Base-by-base conservation (phyloP, 2,329 filamentous ascomycete genomes). In the Colletotrichum abscissum region DNA sequence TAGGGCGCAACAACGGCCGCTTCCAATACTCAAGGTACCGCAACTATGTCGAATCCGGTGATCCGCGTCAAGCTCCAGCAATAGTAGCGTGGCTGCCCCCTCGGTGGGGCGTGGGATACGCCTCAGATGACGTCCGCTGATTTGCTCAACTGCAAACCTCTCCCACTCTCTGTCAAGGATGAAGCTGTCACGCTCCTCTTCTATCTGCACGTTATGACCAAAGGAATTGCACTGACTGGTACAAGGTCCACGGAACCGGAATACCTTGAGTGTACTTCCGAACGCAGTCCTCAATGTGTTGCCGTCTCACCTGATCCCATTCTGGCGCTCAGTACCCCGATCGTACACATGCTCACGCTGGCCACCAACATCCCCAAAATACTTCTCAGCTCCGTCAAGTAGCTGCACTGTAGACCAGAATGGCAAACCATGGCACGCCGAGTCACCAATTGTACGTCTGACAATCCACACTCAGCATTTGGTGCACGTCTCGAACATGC, bases 131-230 rank as follows among this genome's bases (percentile, higher is more conserved):
- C 60, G 69, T 63, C 54, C 73, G 59, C 72, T 75, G 73, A 75
- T 75, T 75, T 75, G 73, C 59, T 60, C 60, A 12, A 56, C 66
- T 28, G 46, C 55, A 55, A 65, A 58, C 66, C 46, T 74, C 73
- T 74, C 73, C 71, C 73, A 75, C 72, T 74, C 73, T 67, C 24
- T 54, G 55, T 69, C 70, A 66, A 62, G 73, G 73, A 74, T 75
- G 72, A 64, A 67, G 71, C 70, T 67, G 73, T 74, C 71, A 71
- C 71, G 70, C 65, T 65, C 66, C 64, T 71, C 72, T 55, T 63
- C 42, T 62, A 67, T 63, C 71, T 75, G 73, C 73, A 75, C 65
- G 71, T 75, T 75, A 67, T 75, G 73, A 75, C 73, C 71, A 75
- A 74, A 74, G 60, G 57, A 74, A 64, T 69, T 28, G 67, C 62